A percentile compares a stretch with the other conserved stretches of the same genome.
Conservation (phyloP, 306 rosid species). For the Vachellia collinsii region DNA sequence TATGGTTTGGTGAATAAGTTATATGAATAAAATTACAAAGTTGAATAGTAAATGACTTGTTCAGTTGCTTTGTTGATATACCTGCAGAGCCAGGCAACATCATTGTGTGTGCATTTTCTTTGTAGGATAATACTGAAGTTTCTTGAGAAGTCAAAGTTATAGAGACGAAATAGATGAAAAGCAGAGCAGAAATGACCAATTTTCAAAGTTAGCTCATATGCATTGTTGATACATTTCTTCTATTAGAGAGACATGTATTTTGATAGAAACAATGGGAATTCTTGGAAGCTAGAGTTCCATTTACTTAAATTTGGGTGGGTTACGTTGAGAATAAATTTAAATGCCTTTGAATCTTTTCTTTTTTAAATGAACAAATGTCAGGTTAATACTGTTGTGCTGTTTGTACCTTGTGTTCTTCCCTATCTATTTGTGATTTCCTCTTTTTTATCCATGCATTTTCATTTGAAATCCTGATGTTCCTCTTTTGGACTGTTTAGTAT, state of each 20-base stretch:
- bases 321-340: neutral
- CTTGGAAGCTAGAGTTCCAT: constrained; percentile 2
- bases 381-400: neutral
- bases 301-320: neutral
- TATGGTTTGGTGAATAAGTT: constrained; percentile 29
- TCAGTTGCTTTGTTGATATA: constrained; percentile 4
- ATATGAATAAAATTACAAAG: constrained; percentile 28
- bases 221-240: neutral
- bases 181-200: neutral
- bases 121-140: neutral
- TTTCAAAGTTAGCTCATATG: neutral
- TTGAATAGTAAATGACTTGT: constrained; percentile 20
- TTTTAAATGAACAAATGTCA: neutral
- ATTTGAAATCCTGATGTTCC: neutral
- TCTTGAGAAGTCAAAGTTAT: neutral
- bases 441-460: neutral
- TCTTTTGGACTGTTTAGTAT: neutral
- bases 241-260: neutral
- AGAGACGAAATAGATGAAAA: neutral
- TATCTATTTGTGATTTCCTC: neutral
- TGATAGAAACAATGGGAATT: constrained; percentile 1
- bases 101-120: neutral
- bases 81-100: neutral
- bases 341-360: constrained; percentile 3
- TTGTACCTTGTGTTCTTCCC: neutral